These are phyloP conservation scores for Globisporangium iwayamae DNA, from an alignment of 352 stramenopile genomes.

Conservation along the genomic window DNA sequence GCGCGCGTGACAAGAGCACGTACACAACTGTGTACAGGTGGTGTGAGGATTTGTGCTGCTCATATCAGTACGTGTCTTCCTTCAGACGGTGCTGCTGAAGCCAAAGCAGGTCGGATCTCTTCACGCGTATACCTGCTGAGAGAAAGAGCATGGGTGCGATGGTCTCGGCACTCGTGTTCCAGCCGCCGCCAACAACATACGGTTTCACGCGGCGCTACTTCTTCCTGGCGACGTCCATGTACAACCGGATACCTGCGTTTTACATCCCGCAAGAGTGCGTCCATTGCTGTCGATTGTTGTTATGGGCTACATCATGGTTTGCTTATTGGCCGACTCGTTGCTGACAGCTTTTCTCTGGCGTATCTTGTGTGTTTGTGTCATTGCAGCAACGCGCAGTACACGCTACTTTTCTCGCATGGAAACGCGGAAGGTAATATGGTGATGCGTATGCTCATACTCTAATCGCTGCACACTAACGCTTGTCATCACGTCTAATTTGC, in stretches of 20 bases:
- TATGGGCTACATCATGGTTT: not conserved
- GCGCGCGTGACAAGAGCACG: not conserved
- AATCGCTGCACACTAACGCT: not conserved
- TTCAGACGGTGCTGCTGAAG: not conserved
- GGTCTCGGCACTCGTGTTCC: constrained; percentile 86
- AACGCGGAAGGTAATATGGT: constrained; percentile 90
- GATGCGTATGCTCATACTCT: not conserved
- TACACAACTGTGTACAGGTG: not conserved
- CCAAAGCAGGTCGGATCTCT: constrained; percentile 4
- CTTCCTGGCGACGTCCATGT: constrained; percentile 88
- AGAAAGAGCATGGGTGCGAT: constrained; percentile 59
- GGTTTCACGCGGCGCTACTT: constrained; percentile 88
- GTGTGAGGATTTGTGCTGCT: not conserved
- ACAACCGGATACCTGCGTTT: constrained; percentile 92
- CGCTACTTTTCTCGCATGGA: constrained; percentile 96
- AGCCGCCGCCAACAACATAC: constrained; percentile 80
- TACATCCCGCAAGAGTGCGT: constrained; percentile 90
- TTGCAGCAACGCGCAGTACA: constrained; percentile 89
- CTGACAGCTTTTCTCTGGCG: not conserved
- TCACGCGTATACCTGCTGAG: not conserved
- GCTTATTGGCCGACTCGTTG: not conserved
- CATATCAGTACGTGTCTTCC: not conserved
- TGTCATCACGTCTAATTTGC: not conserved
- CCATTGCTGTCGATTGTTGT: not conserved
- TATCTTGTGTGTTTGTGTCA: not conserved